phyloP scores from a whole-genome alignment of 2,329 filamentous ascomycete genomes.

The Sporothrix brasiliensis region DNA sequence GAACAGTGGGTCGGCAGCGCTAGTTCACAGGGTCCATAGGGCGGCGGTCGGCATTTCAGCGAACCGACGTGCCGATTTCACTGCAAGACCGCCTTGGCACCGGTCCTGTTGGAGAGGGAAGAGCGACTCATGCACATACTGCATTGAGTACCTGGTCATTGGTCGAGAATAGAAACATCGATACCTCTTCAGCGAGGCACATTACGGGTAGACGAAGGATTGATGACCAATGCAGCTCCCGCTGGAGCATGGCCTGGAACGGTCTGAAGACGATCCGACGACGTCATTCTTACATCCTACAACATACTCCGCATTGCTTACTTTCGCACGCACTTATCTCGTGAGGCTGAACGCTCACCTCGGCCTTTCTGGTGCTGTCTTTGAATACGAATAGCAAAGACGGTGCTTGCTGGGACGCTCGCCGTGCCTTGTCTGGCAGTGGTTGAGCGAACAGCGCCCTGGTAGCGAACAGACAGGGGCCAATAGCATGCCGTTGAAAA shows the following conservation, averaged over 20 bases:
- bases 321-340: background rate
- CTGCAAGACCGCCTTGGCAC: background rate
- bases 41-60: background rate
- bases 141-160: background rate
- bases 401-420: background rate
- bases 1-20: background rate
- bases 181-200: background rate
- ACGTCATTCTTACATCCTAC: conserved; percentile 10
- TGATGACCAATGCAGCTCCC: background rate
- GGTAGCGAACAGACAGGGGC: background rate
- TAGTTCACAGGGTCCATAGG: conserved; percentile 8
- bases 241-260: background rate
- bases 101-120: background rate
- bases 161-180: background rate
- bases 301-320: background rate
- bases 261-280: background rate
- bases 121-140: background rate
- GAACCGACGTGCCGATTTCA: background rate
- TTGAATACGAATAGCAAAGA: background rate
- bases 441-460: background rate
- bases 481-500: no score
- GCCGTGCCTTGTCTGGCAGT: background rate
- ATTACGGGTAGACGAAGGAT: background rate
- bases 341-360: background rate
- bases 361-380: background rate